Conservation (phyloP, 257 asterid genomes). For the Lycium barbarum region DNA sequence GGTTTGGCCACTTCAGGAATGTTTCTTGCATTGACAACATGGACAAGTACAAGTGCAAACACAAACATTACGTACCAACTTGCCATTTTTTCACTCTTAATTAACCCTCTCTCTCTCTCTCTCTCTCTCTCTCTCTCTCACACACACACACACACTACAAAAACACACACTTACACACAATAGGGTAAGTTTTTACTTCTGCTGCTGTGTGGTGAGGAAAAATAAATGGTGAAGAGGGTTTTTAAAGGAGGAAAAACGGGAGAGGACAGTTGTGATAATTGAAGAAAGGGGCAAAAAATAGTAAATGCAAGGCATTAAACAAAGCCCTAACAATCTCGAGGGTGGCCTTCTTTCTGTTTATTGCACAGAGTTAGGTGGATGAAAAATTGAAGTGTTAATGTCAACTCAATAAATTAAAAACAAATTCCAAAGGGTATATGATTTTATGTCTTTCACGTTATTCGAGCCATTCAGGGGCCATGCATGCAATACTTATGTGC, state of each 20-base stretch:
- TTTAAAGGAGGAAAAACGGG: constrained; percentile 27
- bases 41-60: constrained; percentile 41
- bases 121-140: constrained; percentile 1
- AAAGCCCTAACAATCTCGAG: constrained; percentile 49
- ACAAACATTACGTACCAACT: constrained; percentile 38
- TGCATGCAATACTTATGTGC: constrained; percentile 34
- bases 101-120: neutral
- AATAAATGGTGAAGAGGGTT: constrained; percentile 34
- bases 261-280: constrained; percentile 47
- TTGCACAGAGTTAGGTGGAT: constrained; percentile 49
- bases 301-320: constrained; percentile 46
- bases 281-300: constrained; percentile 27
- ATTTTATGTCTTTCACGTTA: constrained; percentile 33
- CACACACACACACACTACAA: neutral
- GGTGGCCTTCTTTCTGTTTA: constrained; percentile 38
- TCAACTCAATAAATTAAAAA: neutral
- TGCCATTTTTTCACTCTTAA: constrained; percentile 41
- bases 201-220: neutral
- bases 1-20: constrained; percentile 42
- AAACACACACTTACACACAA: neutral
- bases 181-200: neutral
- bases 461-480: constrained; percentile 32
- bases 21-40: constrained; percentile 58
- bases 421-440: neutral
- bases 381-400: constrained; percentile 33